Percentiles rank a stretch among this genome's conserved stretches.
Evolutionary conservation across 305 asterid genomes (phyloP).

Genomic region (Rubia balearica): DNA sequence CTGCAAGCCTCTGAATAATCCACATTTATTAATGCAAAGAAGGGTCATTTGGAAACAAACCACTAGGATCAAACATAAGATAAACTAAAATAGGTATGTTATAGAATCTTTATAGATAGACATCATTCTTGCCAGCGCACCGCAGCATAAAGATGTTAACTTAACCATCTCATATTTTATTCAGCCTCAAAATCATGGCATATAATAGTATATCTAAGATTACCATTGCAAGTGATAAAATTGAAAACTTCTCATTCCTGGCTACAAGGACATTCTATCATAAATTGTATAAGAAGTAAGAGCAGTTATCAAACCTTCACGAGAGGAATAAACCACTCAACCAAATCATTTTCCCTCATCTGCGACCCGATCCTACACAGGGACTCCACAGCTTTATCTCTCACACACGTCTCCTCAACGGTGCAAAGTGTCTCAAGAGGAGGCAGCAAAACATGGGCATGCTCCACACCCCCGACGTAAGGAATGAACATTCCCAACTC

Average conservation of each 20-base stretch:
- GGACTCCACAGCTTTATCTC: slow-evolving; percentile 91
- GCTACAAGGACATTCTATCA: neutral
- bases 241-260: neutral
- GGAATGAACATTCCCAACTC: slow-evolving; percentile 87
- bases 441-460: slow-evolving; percentile 80
- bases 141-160: neutral
- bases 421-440: slow-evolving; percentile 90
- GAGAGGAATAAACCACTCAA: slow-evolving; percentile 73
- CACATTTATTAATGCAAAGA: slow-evolving; percentile 6
- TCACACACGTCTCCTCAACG: slow-evolving; percentile 91
- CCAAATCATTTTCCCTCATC: slow-evolving; percentile 88
- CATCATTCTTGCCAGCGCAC: neutral
- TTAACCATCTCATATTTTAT: neutral
- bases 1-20: slow-evolving; percentile 70
- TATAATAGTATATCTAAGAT: neutral
- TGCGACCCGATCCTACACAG: slow-evolving; percentile 85
- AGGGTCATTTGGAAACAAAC: neutral
- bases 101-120: neutral
- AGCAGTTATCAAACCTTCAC: slow-evolving; percentile 50
- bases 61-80: neutral
- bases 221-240: neutral
- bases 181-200: neutral
- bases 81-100: neutral
- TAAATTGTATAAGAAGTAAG: neutral
- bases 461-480: slow-evolving; percentile 82